Evolutionary conservation across 139 green algal genomes (phyloP), one percentile per base, ranked within the genome.

Genomic region (Mesostigma viride): DNA sequence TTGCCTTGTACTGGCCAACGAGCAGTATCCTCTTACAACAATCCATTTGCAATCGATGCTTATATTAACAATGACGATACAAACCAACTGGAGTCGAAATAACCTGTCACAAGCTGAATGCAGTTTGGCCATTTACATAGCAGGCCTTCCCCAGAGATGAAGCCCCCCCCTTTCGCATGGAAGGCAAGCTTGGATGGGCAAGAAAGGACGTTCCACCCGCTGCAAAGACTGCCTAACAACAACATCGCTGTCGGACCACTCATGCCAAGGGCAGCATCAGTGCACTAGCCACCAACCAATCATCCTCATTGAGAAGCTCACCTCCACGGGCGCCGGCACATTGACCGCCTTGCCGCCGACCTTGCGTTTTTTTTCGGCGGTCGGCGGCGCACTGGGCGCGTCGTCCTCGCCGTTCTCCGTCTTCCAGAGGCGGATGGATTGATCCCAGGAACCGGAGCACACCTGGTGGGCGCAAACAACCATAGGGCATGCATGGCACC

Each of bases 391-490:
- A n/a, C 20, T 28, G 6, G 5, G 20, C 24, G 28, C 28, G 22
- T 57, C 65, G 3, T 67, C 31, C 47, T 30, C 17, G 24, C 71
- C 11, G 3, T 17, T 8, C 8, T 35, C 17, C 28, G 46, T 27
- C 3, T 31, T 5, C 68, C 68, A 74, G 11, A 74, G 34, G 36
- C 34, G 63, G 28, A 74, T 74, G 36, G 68, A 34, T 8, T 26
- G 32, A 28, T 74, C 68, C 68, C 68, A 74, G 20, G 64, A 73
- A 2, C 68, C 60, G 3, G 61, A 72, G 40, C 26, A 31, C 24
- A 71, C 35, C 65, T 71, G 65, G n/a, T n/a, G n/a, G n/a, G n/a
- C n/a, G n/a, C n/a, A n/a, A n/a, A n/a, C n/a, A n/a, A n/a, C n/a
- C n/a, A n/a, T n/a, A n/a, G n/a, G n/a, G n/a, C n/a, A n/a, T n/a